Percentiles rank a stretch among this genome's conserved stretches.
Evolutionary conservation across 352 stramenopile species (phyloP).

Genomic region (Hyaloperonospora arabidopsidis): DNA sequence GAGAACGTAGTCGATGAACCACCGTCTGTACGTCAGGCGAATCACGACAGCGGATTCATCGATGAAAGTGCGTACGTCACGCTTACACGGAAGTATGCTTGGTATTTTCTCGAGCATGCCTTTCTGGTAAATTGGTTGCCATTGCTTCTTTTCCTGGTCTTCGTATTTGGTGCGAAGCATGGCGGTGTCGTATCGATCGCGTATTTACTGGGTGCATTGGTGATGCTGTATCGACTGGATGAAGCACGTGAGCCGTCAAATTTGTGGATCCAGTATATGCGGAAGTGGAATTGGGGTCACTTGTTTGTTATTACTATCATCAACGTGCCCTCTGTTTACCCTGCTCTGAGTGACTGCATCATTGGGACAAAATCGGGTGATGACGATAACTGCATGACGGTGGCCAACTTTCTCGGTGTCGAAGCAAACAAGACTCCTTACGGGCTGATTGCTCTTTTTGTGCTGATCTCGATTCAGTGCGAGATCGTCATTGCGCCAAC

Average conservation of each 20-base stretch:
- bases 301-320: slow-evolving; percentile 74
- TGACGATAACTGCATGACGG: slow-evolving; percentile 47
- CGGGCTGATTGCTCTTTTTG: slow-evolving; percentile 71
- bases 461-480: slow-evolving; percentile 79
- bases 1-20: slow-evolving; percentile 30
- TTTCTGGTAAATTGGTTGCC: slow-evolving; percentile 60
- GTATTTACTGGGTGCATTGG: slow-evolving; percentile 59
- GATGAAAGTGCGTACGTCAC: slow-evolving; percentile 33
- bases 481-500: slow-evolving; percentile 57
- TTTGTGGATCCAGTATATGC: slow-evolving; percentile 63
- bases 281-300: slow-evolving; percentile 78
- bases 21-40: slow-evolving; percentile 11
- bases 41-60: slow-evolving; percentile 1
- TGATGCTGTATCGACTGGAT: slow-evolving; percentile 77
- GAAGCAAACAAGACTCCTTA: slow-evolving; percentile 41
- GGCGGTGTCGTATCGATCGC: slow-evolving; percentile 63
- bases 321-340: slow-evolving; percentile 52
- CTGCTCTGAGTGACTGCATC: slow-evolving; percentile 42
- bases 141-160: slow-evolving; percentile 61
- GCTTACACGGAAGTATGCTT: slow-evolving; percentile 52
- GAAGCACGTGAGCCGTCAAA: slow-evolving; percentile 47
- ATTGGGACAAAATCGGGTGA: slow-evolving; percentile 24
- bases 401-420: slow-evolving; percentile 64
- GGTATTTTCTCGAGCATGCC: slow-evolving; percentile 62
- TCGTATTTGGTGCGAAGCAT: slow-evolving; percentile 61